phyloP scores from a whole-genome alignment of 192 early-diverging fungal genomes.

The Coemansia sp. region DNA sequence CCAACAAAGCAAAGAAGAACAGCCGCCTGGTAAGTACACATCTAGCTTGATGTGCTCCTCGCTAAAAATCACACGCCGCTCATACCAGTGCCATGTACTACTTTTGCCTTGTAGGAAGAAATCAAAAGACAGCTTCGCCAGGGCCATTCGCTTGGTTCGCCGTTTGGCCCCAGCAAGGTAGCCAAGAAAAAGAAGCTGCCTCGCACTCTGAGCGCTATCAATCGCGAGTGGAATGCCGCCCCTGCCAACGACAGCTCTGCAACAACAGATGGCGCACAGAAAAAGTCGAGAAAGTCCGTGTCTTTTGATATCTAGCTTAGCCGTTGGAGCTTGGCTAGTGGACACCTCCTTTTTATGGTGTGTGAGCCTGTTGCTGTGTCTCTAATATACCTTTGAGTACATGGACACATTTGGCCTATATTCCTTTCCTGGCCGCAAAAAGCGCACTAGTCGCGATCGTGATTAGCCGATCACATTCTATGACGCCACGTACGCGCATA shows the following conservation, averaged over 20 bases:
- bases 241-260: neutral
- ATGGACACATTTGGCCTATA: neutral
- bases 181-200: conserved; percentile 18
- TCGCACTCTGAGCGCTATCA: conserved; percentile 42
- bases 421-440: neutral
- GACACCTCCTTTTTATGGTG: neutral
- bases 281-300: conserved; percentile 26
- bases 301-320: conserved; percentile 18
- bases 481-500: neutral
- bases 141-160: conserved; percentile 18
- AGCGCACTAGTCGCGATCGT: neutral
- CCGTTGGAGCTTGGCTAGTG: neutral
- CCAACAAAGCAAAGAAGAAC: conserved; percentile 30
- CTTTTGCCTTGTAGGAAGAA: conserved; percentile 19
- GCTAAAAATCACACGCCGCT: neutral
- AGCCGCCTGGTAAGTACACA: conserved; percentile 18
- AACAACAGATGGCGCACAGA: conserved; percentile 2
- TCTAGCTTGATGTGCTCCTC: neutral
- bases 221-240: conserved; percentile 36
- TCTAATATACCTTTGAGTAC: neutral
- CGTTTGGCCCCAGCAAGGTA: conserved; percentile 3
- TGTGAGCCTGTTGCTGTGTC: neutral
- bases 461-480: neutral
- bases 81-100: neutral
- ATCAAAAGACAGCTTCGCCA: conserved; percentile 38